Percentiles rank a stretch among this genome's conserved stretches.
These are phyloP conservation scores for Lachancea thermotolerans DNA, from an alignment of 805 yeast genomes.

Conservation along the genomic window DNA sequence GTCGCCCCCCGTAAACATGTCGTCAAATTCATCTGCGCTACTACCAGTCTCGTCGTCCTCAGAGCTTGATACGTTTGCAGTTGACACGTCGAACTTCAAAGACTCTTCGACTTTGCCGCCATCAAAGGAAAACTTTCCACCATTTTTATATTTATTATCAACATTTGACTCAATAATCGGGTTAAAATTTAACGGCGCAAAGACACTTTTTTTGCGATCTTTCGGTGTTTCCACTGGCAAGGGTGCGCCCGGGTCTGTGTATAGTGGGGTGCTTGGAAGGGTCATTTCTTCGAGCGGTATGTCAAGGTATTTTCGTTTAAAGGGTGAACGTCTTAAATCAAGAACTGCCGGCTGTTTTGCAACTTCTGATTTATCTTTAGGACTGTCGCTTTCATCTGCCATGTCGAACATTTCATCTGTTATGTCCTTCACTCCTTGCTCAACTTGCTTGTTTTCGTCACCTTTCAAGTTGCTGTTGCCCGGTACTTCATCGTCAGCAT, in stretches of 20 bases:
- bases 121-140: slow-evolving; percentile 71
- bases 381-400: slow-evolving; percentile 10
- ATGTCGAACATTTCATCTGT: slow-evolving; percentile 14
- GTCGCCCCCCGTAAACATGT: slow-evolving; percentile 9
- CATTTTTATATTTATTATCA: slow-evolving; percentile 80
- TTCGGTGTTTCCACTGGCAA: slow-evolving; percentile 50
- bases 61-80: slow-evolving; percentile 27
- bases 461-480: too few species aligned
- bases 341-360: slow-evolving; percentile 1
- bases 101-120: slow-evolving; percentile 28
- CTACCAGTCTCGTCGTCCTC: slow-evolving; percentile 29
- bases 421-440: slow-evolving; percentile 7
- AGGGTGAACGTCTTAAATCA: slow-evolving; percentile 8
- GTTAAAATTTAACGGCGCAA: slow-evolving; percentile 76
- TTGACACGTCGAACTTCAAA: slow-evolving; percentile 27
- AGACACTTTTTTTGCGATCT: slow-evolving; percentile 50
- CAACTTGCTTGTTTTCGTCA: slow-evolving; percentile 21
- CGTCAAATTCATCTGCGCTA: slow-evolving; percentile 18
- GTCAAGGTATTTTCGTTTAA: slow-evolving; percentile 35
- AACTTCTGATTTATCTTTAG: slow-evolving; percentile 1
- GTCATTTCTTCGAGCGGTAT: slow-evolving; percentile 58
- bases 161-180: slow-evolving; percentile 70
- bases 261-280: slow-evolving; percentile 45
- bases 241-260: slow-evolving; percentile 82
- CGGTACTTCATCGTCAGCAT: too few species aligned